Conservation (phyloP, 2,329 filamentous ascomycete genomes). For the Colletotrichum sp. region DNA sequence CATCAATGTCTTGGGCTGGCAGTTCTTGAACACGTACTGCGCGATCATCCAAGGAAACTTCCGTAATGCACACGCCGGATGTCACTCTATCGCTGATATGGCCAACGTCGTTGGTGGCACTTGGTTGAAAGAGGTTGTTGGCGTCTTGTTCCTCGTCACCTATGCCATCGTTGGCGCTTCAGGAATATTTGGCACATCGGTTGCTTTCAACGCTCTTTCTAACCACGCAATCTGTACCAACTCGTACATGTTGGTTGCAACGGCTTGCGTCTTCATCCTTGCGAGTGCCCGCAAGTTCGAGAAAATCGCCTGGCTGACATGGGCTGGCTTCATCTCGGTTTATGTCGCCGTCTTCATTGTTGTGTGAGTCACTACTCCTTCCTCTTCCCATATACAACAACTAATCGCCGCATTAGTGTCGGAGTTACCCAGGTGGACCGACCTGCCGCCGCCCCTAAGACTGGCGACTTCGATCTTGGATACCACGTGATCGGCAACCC, state of each 20-base stretch:
- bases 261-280: slow-evolving; percentile 50
- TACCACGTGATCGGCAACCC: slow-evolving; percentile 61
- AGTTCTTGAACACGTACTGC: slow-evolving; percentile 43
- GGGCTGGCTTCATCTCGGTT: slow-evolving; percentile 63
- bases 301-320: slow-evolving; percentile 67
- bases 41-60: slow-evolving; percentile 45
- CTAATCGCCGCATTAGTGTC: slow-evolving; percentile 36
- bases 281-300: slow-evolving; percentile 63
- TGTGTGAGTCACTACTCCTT: slow-evolving; percentile 38
- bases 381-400: not conserved
- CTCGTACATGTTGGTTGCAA: slow-evolving; percentile 59
- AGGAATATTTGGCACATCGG: slow-evolving; percentile 64
- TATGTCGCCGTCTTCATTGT: slow-evolving; percentile 63
- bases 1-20: slow-evolving; percentile 47
- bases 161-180: slow-evolving; percentile 62
- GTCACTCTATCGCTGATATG: slow-evolving; percentile 58
- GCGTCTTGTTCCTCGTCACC: slow-evolving; percentile 60
- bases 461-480: slow-evolving; percentile 63
- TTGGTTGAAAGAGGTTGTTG: slow-evolving; percentile 56
- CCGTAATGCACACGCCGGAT: slow-evolving; percentile 40
- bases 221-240: slow-evolving; percentile 64
- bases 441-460: slow-evolving; percentile 64
- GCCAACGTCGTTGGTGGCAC: slow-evolving; percentile 58
- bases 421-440: slow-evolving; percentile 62
- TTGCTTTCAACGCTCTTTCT: slow-evolving; percentile 64